A percentile compares a stretch with the other conserved stretches of the same genome.
Evolutionary conservation across 352 stramenopile genomes (phyloP).

Genomic region (Phytophthora citricola): DNA sequence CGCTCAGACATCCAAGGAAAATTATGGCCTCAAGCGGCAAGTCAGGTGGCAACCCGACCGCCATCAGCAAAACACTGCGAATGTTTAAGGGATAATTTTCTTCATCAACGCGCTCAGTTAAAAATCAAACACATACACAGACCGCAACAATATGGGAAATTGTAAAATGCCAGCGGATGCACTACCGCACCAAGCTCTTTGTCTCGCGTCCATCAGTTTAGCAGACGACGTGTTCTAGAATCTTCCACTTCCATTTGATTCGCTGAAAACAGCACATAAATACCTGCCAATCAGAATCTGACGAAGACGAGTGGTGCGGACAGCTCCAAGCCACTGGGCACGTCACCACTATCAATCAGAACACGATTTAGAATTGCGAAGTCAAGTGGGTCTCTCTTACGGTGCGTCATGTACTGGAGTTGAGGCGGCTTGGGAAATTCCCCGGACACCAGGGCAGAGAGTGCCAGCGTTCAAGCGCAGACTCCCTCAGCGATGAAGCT

Average conservation of each 20-base stretch:
- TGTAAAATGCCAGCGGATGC: background rate
- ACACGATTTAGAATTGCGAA: slow-evolving; percentile 94
- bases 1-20: slow-evolving; percentile 74
- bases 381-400: slow-evolving; percentile 69
- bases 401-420: slow-evolving; percentile 17
- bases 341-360: slow-evolving; percentile 44
- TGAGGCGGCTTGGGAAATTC: slow-evolving; percentile 89
- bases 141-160: background rate
- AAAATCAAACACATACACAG: too few relatives aligned
- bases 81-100: slow-evolving; percentile 83
- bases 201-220: slow-evolving; percentile 23
- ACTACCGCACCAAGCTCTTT: background rate
- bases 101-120: slow-evolving; percentile 75
- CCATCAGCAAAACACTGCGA: slow-evolving; percentile 88
- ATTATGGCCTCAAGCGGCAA: slow-evolving; percentile 65
- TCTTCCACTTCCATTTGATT: slow-evolving; percentile 25
- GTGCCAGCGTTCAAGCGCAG: slow-evolving; percentile 84
- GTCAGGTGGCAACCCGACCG: slow-evolving; percentile 62
- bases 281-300: slow-evolving; percentile 7
- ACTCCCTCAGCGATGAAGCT: slow-evolving; percentile 76
- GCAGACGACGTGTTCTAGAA: slow-evolving; percentile 12
- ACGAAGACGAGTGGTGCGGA: slow-evolving; percentile 30
- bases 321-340: background rate
- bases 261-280: background rate
- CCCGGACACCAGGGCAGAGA: slow-evolving; percentile 90